Percentiles rank a stretch among this genome's conserved stretches.
Conservation (phyloP, 2,329 filamentous ascomycete species). For the Epichloe elymi region DNA sequence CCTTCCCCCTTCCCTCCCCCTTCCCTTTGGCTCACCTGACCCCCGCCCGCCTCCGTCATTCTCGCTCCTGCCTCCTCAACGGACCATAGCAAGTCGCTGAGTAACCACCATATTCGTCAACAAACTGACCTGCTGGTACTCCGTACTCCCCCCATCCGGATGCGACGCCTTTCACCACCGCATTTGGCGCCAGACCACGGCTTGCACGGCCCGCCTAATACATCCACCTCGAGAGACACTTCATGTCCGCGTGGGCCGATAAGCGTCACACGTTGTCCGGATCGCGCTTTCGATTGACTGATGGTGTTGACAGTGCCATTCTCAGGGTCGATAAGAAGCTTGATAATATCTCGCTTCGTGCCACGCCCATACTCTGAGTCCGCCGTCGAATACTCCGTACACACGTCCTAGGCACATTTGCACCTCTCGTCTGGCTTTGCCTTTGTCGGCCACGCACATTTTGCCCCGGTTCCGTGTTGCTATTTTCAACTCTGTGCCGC, state of each 20-base stretch:
- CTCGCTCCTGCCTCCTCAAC: background rate
- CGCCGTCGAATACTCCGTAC: background rate
- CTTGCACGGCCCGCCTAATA: background rate
- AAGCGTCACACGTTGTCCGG: conserved; percentile 2
- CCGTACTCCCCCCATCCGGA: background rate
- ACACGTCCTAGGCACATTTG: too few relatives aligned
- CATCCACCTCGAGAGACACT: background rate
- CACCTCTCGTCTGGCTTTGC: background rate
- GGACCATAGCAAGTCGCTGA: too few relatives aligned
- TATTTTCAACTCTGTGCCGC: background rate
- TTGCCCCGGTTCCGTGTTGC: background rate
- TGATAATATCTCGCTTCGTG: background rate
- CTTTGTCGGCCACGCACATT: background rate
- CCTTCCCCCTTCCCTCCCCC: too few relatives aligned
- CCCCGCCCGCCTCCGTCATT: background rate
- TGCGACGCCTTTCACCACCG: background rate
- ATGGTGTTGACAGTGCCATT: background rate
- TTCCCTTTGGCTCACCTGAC: background rate
- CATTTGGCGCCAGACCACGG: background rate
- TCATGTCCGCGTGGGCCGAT: background rate
- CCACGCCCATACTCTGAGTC: background rate
- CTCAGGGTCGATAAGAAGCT: background rate
- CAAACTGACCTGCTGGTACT: background rate
- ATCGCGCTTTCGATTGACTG: background rate
- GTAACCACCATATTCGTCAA: background rate